Conservation (phyloP, 371 early-diverging fungal genomes). For the Furculomyces boomerangus region DNA sequence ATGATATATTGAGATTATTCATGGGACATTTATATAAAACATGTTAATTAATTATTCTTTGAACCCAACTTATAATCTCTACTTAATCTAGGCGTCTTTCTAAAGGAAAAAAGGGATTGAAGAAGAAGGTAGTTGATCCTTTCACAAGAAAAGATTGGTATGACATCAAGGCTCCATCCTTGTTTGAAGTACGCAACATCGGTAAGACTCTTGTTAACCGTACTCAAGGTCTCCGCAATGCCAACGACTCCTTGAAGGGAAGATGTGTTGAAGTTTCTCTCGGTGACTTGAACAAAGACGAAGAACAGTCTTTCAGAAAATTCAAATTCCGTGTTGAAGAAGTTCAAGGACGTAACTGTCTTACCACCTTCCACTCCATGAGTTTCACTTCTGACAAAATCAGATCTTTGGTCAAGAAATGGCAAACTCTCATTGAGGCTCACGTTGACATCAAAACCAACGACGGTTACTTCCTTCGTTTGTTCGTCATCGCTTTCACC, state of each 20-base stretch:
- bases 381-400: constrained; percentile 99
- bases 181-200: constrained; percentile 83
- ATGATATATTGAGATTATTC: too few species aligned
- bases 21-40: too few species aligned
- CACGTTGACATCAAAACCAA: constrained; percentile 98
- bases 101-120: constrained; percentile 93
- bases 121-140: constrained; percentile 94
- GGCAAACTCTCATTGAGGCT: constrained; percentile 99
- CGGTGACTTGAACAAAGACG: constrained; percentile 95
- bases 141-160: constrained; percentile 99
- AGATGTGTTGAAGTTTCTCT: constrained; percentile 97
- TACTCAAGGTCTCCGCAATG: constrained; percentile 95
- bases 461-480: constrained; percentile 97
- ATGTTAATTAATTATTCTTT: background rate
- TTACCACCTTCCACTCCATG: constrained; percentile 99
- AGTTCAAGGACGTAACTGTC: constrained; percentile 95
- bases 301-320: constrained; percentile 94
- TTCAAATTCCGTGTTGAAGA: constrained; percentile 96
- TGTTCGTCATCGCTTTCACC: constrained; percentile 98
- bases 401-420: constrained; percentile 99
- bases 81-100: constrained; percentile 43
- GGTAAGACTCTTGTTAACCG: constrained; percentile 99
- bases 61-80: background rate
- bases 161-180: constrained; percentile 94
- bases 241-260: constrained; percentile 90